Evolutionary conservation across 1,139 yeast genomes (phyloP).

Genomic region (Debaryomyces udenii): DNA sequence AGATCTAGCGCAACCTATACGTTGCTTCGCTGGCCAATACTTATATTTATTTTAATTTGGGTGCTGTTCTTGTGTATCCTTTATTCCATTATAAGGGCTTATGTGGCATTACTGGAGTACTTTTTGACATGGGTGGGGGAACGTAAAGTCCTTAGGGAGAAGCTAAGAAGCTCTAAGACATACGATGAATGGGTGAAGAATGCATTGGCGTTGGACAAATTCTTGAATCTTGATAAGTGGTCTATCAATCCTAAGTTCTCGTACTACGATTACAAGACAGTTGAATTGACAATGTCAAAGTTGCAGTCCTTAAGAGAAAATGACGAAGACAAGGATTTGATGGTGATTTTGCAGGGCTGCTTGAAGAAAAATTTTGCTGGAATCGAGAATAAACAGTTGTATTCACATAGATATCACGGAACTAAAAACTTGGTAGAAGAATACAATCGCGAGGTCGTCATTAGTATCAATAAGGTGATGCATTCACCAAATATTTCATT

Average conservation of each 20-base stretch:
- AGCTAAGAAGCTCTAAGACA: slow-evolving; percentile 48
- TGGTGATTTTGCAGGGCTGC: slow-evolving; percentile 65
- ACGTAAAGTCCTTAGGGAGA: slow-evolving; percentile 51
- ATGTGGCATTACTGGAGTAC: slow-evolving; percentile 67
- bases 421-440: slow-evolving; percentile 64
- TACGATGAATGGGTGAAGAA: slow-evolving; percentile 66
- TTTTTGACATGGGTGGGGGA: slow-evolving; percentile 62
- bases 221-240: slow-evolving; percentile 66
- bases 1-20: slow-evolving; percentile 53
- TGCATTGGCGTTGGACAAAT: slow-evolving; percentile 60
- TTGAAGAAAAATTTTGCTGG: slow-evolving; percentile 78
- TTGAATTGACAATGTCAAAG: slow-evolving; percentile 52
- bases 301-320: slow-evolving; percentile 39
- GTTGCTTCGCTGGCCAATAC: slow-evolving; percentile 66
- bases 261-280: slow-evolving; percentile 68
- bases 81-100: slow-evolving; percentile 58
- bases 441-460: slow-evolving; percentile 56
- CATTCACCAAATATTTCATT: slow-evolving; percentile 39
- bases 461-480: slow-evolving; percentile 49
- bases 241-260: slow-evolving; percentile 61
- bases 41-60: slow-evolving; percentile 58
- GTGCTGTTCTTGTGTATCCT: slow-evolving; percentile 48
- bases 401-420: slow-evolving; percentile 76
- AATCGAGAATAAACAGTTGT: slow-evolving; percentile 69
- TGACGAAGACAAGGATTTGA: slow-evolving; percentile 47